Evolutionary conservation across 257 asterid species (phyloP).

Genomic region (Phtheirospermum japonicum): DNA sequence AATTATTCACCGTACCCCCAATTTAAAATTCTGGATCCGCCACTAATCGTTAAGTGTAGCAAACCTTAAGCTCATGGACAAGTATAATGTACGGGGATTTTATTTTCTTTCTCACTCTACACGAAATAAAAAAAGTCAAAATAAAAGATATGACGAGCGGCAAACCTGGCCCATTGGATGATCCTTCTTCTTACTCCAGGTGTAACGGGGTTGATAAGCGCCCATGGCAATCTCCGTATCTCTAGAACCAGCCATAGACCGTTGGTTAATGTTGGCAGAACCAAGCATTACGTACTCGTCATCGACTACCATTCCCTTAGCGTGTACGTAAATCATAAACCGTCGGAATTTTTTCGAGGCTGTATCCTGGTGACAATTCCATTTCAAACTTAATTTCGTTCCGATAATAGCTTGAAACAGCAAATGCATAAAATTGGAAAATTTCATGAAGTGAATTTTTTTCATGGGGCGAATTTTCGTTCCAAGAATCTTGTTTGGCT

Average conservation of each 20-base stretch:
- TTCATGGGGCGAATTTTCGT: no score
- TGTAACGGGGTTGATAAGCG: slow-evolving; percentile 73
- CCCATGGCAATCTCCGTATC: slow-evolving; percentile 95
- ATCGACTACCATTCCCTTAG: slow-evolving; percentile 85
- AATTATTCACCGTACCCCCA: no score
- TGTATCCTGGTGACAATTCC: slow-evolving; percentile 26
- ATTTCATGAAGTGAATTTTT: no score
- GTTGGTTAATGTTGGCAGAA: slow-evolving; percentile 79
- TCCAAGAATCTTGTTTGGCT: no score
- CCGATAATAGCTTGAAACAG: not conserved
- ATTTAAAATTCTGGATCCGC: no score
- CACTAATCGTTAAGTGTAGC: no score
- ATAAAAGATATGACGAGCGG: not conserved
- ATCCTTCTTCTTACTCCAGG: slow-evolving; percentile 50
- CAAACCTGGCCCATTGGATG: slow-evolving; percentile 75
- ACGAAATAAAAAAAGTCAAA: no score
- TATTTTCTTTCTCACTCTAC: no score
- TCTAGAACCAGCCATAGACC: slow-evolving; percentile 88
- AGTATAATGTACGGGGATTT: no score
- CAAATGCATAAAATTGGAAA: no score
- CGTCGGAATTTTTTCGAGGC: slow-evolving; percentile 52
- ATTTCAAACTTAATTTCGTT: not conserved
- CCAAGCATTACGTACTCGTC: slow-evolving; percentile 78
- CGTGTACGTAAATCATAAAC: slow-evolving; percentile 80
- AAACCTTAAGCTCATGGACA: no score